Conservation (phyloP, 1,284 basidiomycete genomes). For the Heterobasidion annosum region DNA sequence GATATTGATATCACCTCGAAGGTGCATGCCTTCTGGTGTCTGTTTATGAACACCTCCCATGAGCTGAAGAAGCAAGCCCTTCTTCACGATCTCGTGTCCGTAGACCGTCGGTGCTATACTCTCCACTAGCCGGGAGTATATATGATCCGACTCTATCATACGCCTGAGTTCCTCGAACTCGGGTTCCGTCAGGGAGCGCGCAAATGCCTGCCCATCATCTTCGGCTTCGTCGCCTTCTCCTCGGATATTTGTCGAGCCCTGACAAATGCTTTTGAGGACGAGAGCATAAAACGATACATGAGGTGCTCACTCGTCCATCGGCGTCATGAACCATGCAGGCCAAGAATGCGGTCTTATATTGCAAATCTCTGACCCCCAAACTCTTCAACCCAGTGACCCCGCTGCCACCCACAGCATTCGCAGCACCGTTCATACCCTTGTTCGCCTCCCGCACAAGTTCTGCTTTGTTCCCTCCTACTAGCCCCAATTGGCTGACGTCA, state of each 20-base stretch:
- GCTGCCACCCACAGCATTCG: conserved; percentile 68
- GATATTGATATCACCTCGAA: conserved; percentile 97
- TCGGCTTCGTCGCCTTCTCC: conserved; percentile 79
- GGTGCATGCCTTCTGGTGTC: conserved; percentile 88
- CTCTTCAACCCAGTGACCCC: conserved; percentile 95
- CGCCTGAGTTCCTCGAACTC: conserved; percentile 92
- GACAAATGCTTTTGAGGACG: not conserved
- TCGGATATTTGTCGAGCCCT: conserved; percentile 80
- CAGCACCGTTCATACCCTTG: conserved; percentile 46
- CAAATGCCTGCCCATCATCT: conserved; percentile 72
- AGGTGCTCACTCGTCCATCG: conserved; percentile 66
- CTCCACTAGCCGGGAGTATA: conserved; percentile 89
- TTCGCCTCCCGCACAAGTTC: conserved; percentile 86
- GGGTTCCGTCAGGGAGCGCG: conserved; percentile 83
- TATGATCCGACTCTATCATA: conserved; percentile 92
- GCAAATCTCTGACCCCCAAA: conserved; percentile 90
- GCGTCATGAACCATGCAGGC: conserved; percentile 96
- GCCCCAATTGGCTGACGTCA: conserved; percentile 92
- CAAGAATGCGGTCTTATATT: conserved; percentile 98
- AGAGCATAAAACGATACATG: not conserved
- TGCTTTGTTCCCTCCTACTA: conserved; percentile 90
- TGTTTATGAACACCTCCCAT: conserved; percentile 94
- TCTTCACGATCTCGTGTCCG: conserved; percentile 98
- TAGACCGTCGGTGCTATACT: conserved; percentile 98
- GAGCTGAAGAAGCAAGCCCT: conserved; percentile 88